phyloP scores from a whole-genome alignment of 768 basidiomycete species.

The Butyriboletus loyo region DNA sequence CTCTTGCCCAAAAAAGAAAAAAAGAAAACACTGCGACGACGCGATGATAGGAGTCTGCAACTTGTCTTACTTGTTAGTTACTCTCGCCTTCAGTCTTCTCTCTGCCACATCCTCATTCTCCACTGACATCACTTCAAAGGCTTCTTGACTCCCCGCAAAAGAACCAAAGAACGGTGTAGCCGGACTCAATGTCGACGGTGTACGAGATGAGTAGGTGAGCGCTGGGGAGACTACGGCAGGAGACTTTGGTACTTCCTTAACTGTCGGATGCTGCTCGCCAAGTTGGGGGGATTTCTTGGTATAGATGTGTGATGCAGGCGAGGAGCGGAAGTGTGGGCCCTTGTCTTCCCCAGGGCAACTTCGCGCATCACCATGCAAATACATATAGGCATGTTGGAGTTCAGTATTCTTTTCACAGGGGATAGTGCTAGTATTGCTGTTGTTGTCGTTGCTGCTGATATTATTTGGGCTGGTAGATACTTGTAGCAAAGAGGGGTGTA shows the following conservation, averaged over 20 bases:
- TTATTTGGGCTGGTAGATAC: slow-evolving; percentile 24
- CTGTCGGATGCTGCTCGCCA: slow-evolving; percentile 14
- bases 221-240: slow-evolving; percentile 64
- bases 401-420: slow-evolving; percentile 14
- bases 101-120: slow-evolving; percentile 23
- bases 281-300: slow-evolving; percentile 11
- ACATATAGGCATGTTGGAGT: slow-evolving; percentile 21
- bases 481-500: slow-evolving; percentile 12
- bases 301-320: slow-evolving; percentile 11
- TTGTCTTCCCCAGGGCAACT: slow-evolving; percentile 1
- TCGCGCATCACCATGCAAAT: slow-evolving; percentile 20
- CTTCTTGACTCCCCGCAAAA: slow-evolving; percentile 37
- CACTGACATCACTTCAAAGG: slow-evolving; percentile 26
- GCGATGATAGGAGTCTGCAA: not conserved
- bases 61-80: slow-evolving; percentile 12
- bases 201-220: slow-evolving; percentile 62
- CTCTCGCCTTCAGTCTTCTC: slow-evolving; percentile 23
- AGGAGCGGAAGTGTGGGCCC: slow-evolving; percentile 6
- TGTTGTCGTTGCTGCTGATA: slow-evolving; percentile 22
- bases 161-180: slow-evolving; percentile 70
- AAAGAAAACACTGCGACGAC: not conserved
- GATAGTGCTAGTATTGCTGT: slow-evolving; percentile 19
- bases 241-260: slow-evolving; percentile 37
- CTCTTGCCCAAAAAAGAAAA: slow-evolving; percentile 10
- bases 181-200: slow-evolving; percentile 66